phyloP scores from a whole-genome alignment of 768 basidiomycete genomes.

The Megacollybia marginata region DNA sequence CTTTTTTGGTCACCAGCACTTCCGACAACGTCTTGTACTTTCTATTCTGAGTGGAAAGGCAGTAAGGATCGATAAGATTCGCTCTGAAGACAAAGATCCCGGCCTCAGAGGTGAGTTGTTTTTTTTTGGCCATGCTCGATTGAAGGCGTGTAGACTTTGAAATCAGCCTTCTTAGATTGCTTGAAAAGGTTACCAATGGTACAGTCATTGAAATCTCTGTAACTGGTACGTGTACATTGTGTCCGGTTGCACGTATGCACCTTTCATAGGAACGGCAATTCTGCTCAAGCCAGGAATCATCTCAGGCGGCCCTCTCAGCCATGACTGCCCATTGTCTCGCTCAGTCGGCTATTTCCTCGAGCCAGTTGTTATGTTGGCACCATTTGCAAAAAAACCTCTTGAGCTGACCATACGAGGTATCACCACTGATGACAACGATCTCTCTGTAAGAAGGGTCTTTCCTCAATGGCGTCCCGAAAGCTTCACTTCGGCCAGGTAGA shows the following conservation, averaged over 20 bases:
- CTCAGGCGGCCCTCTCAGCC: slow-evolving; percentile 68
- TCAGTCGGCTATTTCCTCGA: slow-evolving; percentile 95
- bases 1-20: slow-evolving; percentile 75
- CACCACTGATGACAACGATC: slow-evolving; percentile 87
- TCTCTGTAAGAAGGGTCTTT: slow-evolving; percentile 58
- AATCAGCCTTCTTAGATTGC: slow-evolving; percentile 76
- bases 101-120: slow-evolving; percentile 70
- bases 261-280: slow-evolving; percentile 71
- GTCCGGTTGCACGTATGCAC: background rate
- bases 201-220: slow-evolving; percentile 93
- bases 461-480: background rate
- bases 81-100: slow-evolving; percentile 89
- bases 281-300: slow-evolving; percentile 91
- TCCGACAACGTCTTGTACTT: slow-evolving; percentile 82
- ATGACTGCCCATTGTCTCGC: slow-evolving; percentile 85
- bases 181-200: slow-evolving; percentile 92
- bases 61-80: slow-evolving; percentile 80
- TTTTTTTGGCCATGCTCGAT: background rate
- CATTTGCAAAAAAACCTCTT: slow-evolving; percentile 85
- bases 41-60: slow-evolving; percentile 84
- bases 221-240: slow-evolving; percentile 54
- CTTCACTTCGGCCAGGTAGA: slow-evolving; percentile 56
- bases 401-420: slow-evolving; percentile 80
- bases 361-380: slow-evolving; percentile 81
- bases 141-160: slow-evolving; percentile 65